These are phyloP conservation scores for Cladosporium phlei DNA, from an alignment of 2,329 filamentous ascomycete species.

Conservation along the genomic window DNA sequence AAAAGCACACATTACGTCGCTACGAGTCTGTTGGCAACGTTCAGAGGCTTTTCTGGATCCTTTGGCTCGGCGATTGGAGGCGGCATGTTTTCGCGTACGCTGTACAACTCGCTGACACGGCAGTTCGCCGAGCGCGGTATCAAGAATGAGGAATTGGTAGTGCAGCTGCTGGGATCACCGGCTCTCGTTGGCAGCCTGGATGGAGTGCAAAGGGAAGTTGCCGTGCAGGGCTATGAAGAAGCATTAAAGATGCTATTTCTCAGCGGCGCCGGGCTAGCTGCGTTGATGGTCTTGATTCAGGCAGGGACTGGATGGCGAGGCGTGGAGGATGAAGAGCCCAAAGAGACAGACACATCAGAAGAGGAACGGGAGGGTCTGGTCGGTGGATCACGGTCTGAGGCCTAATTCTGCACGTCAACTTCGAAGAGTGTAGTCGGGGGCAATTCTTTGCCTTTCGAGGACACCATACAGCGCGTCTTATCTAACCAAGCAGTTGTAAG, in stretches of 20 bases:
- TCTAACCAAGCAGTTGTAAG: too few species aligned
- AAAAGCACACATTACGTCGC: constrained; percentile 67
- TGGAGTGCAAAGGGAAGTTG: constrained; percentile 48
- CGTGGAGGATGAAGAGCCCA: constrained; percentile 21
- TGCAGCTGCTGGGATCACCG: constrained; percentile 56
- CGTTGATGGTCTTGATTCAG: constrained; percentile 49
- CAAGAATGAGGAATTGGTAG: constrained; percentile 44
- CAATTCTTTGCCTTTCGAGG: too few species aligned
- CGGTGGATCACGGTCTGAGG: background rate
- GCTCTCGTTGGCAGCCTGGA: constrained; percentile 48
- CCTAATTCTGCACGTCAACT: too few species aligned
- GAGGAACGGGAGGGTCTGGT: constrained; percentile 1
- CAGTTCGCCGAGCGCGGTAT: constrained; percentile 51
- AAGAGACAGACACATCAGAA: background rate
- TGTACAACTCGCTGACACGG: constrained; percentile 51
- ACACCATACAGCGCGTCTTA: too few species aligned
- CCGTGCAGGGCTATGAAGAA: constrained; percentile 51
- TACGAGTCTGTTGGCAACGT: constrained; percentile 71
- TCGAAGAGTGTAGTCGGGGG: too few species aligned
- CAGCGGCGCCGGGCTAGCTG: constrained; percentile 46
- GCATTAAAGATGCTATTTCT: constrained; percentile 52
- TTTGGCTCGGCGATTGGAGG: constrained; percentile 78
- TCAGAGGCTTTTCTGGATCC: constrained; percentile 74
- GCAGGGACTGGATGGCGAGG: constrained; percentile 54
- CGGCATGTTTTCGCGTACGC: constrained; percentile 63